These are phyloP conservation scores for Cladosporium halotolerans DNA, from an alignment of 2,329 filamentous ascomycete species.

Conservation along the genomic window DNA sequence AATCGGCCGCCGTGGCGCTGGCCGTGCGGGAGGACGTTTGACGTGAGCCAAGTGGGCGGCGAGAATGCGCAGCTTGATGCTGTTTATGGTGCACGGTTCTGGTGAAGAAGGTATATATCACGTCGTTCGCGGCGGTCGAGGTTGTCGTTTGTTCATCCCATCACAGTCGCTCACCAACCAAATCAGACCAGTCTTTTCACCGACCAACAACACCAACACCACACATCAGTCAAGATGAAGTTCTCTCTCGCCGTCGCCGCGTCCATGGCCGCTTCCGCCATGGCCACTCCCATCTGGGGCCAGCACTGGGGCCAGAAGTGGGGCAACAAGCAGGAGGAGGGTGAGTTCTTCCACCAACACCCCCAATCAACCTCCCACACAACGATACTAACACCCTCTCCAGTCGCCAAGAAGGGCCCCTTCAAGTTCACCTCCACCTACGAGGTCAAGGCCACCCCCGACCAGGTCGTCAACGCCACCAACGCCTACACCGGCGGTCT, in stretches of 20 bases:
- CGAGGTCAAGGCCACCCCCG: slow-evolving; percentile 42
- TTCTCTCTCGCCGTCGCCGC: slow-evolving; percentile 8
- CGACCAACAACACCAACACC: not conserved
- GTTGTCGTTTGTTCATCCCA: not conserved
- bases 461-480: slow-evolving; percentile 44
- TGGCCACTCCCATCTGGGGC: slow-evolving; percentile 4
- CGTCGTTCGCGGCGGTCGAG: too few relatives aligned
- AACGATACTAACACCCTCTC: not conserved
- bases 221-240: not conserved
- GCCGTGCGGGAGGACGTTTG: not conserved
- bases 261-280: slow-evolving; percentile 6
- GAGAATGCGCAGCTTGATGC: not conserved
- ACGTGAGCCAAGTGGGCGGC: slow-evolving; percentile 2
- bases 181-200: not conserved
- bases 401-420: not conserved
- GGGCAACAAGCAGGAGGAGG: slow-evolving; percentile 1
- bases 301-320: slow-evolving; percentile 3
- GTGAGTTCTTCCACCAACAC: not conserved
- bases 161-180: not conserved
- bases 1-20: slow-evolving; percentile 2
- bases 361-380: not conserved
- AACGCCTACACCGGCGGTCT: slow-evolving; percentile 24
- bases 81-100: slow-evolving; percentile 3
- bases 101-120: too few relatives aligned
- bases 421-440: slow-evolving; percentile 45